A percentile compares a stretch with the other conserved stretches of the same genome.
These are phyloP conservation scores for Arthromyces matolae DNA, from an alignment of 768 basidiomycete species.

Conservation along the genomic window DNA sequence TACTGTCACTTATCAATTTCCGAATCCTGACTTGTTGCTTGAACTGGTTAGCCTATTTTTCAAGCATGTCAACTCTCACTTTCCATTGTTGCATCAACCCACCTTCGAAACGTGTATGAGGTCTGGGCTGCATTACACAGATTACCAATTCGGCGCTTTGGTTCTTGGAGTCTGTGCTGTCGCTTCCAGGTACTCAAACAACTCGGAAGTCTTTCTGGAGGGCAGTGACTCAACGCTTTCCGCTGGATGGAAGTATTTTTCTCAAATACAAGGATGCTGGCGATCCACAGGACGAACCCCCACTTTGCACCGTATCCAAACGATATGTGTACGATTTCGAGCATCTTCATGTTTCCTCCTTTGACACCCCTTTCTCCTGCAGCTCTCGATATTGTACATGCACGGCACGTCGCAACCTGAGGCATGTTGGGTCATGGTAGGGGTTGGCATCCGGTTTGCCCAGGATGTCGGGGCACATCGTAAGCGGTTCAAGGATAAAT, in stretches of 20 bases:
- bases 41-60: slow-evolving; percentile 61
- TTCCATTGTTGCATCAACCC: slow-evolving; percentile 67
- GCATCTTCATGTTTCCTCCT: background rate
- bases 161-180: slow-evolving; percentile 67
- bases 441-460: slow-evolving; percentile 52
- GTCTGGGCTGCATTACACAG: slow-evolving; percentile 43
- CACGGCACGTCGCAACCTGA: slow-evolving; percentile 44
- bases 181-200: slow-evolving; percentile 57
- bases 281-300: slow-evolving; percentile 55
- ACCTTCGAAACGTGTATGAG: slow-evolving; percentile 52
- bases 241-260: slow-evolving; percentile 58
- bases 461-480: slow-evolving; percentile 60
- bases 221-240: slow-evolving; percentile 39
- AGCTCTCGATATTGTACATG: slow-evolving; percentile 41
- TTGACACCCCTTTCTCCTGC: background rate
- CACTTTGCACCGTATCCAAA: slow-evolving; percentile 68
- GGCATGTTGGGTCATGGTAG: slow-evolving; percentile 48
- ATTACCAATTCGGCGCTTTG: slow-evolving; percentile 48
- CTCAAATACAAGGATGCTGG: slow-evolving; percentile 59
- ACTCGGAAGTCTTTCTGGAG: slow-evolving; percentile 33
- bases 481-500: slow-evolving; percentile 27
- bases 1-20: slow-evolving; percentile 34
- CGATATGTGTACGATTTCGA: slow-evolving; percentile 48
- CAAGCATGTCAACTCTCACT: slow-evolving; percentile 39
- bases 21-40: slow-evolving; percentile 44